Conservation (phyloP, 129 eudicot genomes). For the Lactuca sativa region DNA sequence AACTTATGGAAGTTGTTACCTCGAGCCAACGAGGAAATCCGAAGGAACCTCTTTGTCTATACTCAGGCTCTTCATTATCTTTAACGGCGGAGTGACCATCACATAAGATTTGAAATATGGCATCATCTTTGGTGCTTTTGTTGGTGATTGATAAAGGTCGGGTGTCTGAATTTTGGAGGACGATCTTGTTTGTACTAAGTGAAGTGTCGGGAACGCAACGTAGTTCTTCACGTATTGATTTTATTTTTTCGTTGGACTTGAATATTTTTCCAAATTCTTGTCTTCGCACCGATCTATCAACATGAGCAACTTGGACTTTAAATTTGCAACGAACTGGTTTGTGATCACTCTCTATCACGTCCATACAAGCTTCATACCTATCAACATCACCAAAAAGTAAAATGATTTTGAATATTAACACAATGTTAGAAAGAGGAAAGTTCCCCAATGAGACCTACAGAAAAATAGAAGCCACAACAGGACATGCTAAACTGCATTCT, state of each 20-base stretch:
- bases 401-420: background rate
- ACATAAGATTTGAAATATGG: conserved; percentile 57
- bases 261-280: conserved; percentile 74
- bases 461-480: conserved; percentile 71
- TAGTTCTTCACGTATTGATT: conserved; percentile 49
- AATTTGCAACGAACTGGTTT: conserved; percentile 95
- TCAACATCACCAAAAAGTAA: background rate
- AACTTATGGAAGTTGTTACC: conserved; percentile 41
- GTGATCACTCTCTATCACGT: conserved; percentile 93
- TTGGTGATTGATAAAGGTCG: conserved; percentile 50
- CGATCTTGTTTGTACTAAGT: conserved; percentile 49
- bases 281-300: conserved; percentile 89
- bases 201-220: conserved; percentile 59
- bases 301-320: conserved; percentile 64
- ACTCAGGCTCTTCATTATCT: conserved; percentile 57
- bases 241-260: conserved; percentile 48
- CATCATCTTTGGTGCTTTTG: conserved; percentile 53
- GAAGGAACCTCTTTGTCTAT: conserved; percentile 64
- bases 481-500: conserved; percentile 87
- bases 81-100: conserved; percentile 61
- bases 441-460: conserved; percentile 50
- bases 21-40: conserved; percentile 96
- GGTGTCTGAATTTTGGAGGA: conserved; percentile 71
- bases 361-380: conserved; percentile 96
- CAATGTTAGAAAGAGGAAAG: conserved; percentile 2